Conservation (phyloP, 495 filamentous ascomycete species). For the Penicillium diatomitis region DNA sequence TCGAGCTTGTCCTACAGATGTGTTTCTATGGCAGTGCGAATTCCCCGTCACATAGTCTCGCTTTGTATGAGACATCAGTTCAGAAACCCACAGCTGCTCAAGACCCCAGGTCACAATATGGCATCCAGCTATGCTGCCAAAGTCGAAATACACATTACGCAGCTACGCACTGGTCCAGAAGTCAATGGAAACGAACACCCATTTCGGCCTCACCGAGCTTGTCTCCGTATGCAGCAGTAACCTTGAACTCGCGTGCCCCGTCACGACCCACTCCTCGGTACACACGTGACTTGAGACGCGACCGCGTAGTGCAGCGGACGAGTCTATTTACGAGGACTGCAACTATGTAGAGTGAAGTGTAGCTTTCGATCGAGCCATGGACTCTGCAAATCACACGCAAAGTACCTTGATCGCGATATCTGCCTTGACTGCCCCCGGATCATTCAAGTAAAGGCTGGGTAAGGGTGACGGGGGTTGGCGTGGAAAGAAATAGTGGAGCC, state of each 20-base stretch:
- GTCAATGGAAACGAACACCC: too few relatives aligned
- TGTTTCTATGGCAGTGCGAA: too few relatives aligned
- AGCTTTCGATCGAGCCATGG: neutral
- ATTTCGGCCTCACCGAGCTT: neutral
- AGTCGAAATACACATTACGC: too few relatives aligned
- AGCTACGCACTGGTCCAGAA: too few relatives aligned
- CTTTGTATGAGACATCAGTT: too few relatives aligned
- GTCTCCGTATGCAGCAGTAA: neutral
- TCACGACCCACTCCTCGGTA: slow-evolving; percentile 7
- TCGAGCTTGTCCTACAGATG: too few relatives aligned
- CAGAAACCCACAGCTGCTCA: too few relatives aligned
- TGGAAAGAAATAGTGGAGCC: slow-evolving; percentile 25
- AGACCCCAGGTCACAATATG: too few relatives aligned
- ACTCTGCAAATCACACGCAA: slow-evolving; percentile 1
- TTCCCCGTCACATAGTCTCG: too few relatives aligned
- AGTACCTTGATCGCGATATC: neutral
- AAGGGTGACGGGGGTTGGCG: slow-evolving; percentile 6
- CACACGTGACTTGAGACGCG: slow-evolving; percentile 23
- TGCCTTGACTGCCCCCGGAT: too few relatives aligned
- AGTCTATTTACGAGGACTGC: slow-evolving; percentile 1
- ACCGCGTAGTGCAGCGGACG: slow-evolving; percentile 11
- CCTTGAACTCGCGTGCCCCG: slow-evolving; percentile 13
- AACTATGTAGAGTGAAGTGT: neutral
- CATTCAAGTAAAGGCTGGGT: neutral
- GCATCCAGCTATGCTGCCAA: too few relatives aligned